Conservation (phyloP, 2,329 filamentous ascomycete species). For the Orbilia quercus region DNA sequence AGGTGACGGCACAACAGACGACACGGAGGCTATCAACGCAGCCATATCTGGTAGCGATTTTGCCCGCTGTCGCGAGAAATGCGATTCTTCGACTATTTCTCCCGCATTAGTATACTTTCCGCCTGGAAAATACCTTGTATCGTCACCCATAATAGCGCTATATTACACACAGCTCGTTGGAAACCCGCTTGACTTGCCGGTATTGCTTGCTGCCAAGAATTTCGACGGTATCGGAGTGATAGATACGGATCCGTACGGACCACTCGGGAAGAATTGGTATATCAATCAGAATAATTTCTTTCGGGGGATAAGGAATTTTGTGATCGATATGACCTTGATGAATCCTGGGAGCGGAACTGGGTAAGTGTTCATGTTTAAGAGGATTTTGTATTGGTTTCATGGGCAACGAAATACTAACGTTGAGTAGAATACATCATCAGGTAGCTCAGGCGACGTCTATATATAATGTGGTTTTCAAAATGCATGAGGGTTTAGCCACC, state of each 20-base stretch:
- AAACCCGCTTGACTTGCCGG: constrained; percentile 69
- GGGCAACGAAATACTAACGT: constrained; percentile 69
- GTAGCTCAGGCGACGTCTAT: constrained; percentile 73
- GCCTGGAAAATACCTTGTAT: constrained; percentile 84
- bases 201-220: constrained; percentile 76
- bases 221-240: constrained; percentile 90
- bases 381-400: constrained; percentile 75
- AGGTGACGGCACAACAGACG: constrained; percentile 71
- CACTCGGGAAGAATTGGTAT: constrained; percentile 81
- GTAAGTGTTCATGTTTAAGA: constrained; percentile 67
- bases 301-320: constrained; percentile 82
- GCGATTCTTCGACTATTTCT: constrained; percentile 82
- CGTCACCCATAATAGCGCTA: constrained; percentile 79
- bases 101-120: constrained; percentile 94
- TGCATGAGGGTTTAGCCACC: constrained; percentile 57
- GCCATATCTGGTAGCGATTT: constrained; percentile 71
- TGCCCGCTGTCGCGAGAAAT: constrained; percentile 80
- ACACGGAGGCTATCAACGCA: constrained; percentile 85
- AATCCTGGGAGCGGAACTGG: constrained; percentile 66
- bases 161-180: constrained; percentile 96
- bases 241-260: constrained; percentile 85
- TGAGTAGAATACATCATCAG: constrained; percentile 73
- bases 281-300: constrained; percentile 87
- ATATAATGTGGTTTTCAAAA: constrained; percentile 70
- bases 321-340: constrained; percentile 78